phyloP scores from a whole-genome alignment of 2,329 filamentous ascomycete species.

The Ascochyta pisi region DNA sequence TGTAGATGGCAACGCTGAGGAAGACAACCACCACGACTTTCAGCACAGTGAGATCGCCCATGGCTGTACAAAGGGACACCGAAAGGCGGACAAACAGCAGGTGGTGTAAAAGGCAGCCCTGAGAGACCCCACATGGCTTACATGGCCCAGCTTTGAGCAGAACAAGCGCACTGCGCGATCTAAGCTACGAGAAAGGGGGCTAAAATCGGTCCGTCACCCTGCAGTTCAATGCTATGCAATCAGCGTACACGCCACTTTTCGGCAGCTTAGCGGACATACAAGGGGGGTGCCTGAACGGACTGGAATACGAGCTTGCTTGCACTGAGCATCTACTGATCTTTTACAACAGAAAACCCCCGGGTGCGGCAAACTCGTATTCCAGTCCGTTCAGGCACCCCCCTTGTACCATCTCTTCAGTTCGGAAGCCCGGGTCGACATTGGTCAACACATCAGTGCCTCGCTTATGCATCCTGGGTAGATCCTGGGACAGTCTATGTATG shows the following conservation, averaged over 20 bases:
- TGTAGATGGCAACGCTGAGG: slow-evolving; percentile 42
- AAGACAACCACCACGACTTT: slow-evolving; percentile 27
- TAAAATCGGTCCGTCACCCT: slow-evolving; percentile 9
- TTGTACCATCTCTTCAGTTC: background rate
- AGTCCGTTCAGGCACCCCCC: too few species aligned
- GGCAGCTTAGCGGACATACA: slow-evolving; percentile 11
- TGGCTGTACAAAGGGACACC: background rate
- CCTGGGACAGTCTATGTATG: background rate
- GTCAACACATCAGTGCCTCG: background rate
- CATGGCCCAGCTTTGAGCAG: slow-evolving; percentile 2
- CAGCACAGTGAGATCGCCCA: slow-evolving; percentile 10
- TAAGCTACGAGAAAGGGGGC: slow-evolving; percentile 13
- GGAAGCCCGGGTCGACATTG: background rate
- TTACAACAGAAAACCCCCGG: too few species aligned
- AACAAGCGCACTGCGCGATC: background rate
- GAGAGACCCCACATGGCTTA: slow-evolving; percentile 6
- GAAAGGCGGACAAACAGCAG: background rate
- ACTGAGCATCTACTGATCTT: too few species aligned
- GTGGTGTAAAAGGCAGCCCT: background rate
- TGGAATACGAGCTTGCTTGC: too few species aligned
- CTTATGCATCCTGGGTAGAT: background rate
- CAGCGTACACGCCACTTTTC: slow-evolving; percentile 7
- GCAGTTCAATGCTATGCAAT: slow-evolving; percentile 4
- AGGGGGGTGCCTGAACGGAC: too few species aligned
- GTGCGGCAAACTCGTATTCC: too few species aligned